Base-by-base conservation (phyloP, 495 filamentous ascomycete genomes). In the Penicillium desertorum region DNA sequence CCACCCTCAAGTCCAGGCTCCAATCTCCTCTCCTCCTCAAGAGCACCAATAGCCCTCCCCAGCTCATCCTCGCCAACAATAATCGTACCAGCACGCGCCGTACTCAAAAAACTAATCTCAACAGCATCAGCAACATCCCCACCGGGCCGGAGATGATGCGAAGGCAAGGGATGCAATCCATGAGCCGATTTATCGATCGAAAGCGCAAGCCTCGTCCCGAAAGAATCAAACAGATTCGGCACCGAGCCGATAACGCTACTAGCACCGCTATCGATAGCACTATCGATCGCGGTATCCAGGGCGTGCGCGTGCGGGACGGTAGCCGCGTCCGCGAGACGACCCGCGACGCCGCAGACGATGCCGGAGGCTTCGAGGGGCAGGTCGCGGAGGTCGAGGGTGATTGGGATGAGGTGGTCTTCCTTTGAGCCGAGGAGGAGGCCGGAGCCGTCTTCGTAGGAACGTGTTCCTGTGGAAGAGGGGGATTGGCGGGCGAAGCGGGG, bases 91-190 rank as follows among this genome's bases (percentile, higher is more conserved):
- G 93, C 91, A 43, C 88, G 82, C 12, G 91, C 91, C 2, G 93
- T 98, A 61, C 86, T 90, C 55, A 98, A 76, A 64, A 96, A 98
- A 56, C 86, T 90, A 76, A 98, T 86, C 72, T 96, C 93, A n/a
- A 91, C 81, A 20, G 81, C 80, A 55, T 79, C 80, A 8, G 72
- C 65, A n/a, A 76, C 76, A 14, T 79, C 80, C 53, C 69, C 27
- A 32, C 75, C 74, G 2, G 76, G 76, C 52, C 73, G 64, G 8
- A 77, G 66, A 37, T 66, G 70, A 57, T 78, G 75, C 0, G 22
- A 23, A 5, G 57, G 19, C 6, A 48, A n/a, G 5, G 45, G n/a
- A 42, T 51, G 42, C 52, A 50, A 5, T 39, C 49, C 16, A 51
- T 55, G 48, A 44, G 59, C 19, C 42, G 41, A n/a, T 45, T 65